These are phyloP conservation scores for Neurospora intermedia DNA, from an alignment of 495 filamentous ascomycete species.

Conservation along the genomic window DNA sequence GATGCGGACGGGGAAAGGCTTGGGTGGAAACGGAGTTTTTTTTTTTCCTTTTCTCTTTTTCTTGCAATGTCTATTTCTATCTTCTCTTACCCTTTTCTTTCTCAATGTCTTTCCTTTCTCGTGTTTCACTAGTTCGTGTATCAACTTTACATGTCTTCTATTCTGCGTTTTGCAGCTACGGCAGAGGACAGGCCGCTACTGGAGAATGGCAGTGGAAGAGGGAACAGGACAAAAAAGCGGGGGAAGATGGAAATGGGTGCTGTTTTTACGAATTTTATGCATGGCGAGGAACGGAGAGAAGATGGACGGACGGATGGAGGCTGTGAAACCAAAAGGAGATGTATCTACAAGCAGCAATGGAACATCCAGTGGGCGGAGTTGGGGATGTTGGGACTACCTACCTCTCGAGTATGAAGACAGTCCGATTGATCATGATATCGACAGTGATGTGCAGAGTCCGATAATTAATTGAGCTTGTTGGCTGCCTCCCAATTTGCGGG, in stretches of 20 bases:
- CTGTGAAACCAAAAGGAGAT: neutral
- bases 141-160: constrained; percentile 2
- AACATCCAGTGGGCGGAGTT: neutral
- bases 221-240: neutral
- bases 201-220: neutral
- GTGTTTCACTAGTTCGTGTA: constrained; percentile 5
- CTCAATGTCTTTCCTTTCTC: constrained; percentile 9
- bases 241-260: neutral
- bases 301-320: neutral
- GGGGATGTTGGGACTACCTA: neutral
- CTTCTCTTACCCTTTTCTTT: constrained; percentile 20
- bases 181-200: neutral
- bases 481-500: neutral
- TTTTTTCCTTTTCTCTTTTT: neutral
- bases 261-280: neutral
- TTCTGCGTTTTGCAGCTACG: neutral
- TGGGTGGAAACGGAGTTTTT: neutral
- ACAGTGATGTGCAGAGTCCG: neutral
- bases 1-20: neutral
- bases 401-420: neutral
- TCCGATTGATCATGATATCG: neutral
- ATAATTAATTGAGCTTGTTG: neutral
- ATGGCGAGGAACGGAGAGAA: neutral
- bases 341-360: neutral
- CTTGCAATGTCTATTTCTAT: neutral